Percentiles rank a stretch among this genome's conserved stretches.
These are phyloP conservation scores for Hanseniaspora clermontiae DNA, from an alignment of 805 yeast genomes.

Conservation along the genomic window DNA sequence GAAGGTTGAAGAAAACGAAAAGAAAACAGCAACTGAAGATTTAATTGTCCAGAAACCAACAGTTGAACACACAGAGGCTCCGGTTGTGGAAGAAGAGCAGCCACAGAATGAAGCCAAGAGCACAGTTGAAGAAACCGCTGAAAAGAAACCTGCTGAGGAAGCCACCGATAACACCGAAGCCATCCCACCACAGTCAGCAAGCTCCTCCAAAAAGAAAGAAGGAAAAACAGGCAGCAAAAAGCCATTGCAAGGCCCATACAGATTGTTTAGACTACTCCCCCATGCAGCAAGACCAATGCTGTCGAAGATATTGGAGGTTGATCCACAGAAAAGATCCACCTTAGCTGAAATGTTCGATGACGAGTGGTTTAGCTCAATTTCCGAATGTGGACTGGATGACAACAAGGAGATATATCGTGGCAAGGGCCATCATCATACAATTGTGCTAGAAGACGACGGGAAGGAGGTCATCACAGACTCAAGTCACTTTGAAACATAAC, in stretches of 20 bases:
- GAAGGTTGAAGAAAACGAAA: conserved; percentile 5
- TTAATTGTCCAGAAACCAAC: conserved; percentile 1
- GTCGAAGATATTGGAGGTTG: conserved; percentile 51
- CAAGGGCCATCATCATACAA: conserved; percentile 40
- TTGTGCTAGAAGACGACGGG: conserved; percentile 36
- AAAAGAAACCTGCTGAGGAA: not conserved
- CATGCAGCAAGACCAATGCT: conserved; percentile 72
- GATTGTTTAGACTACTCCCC: conserved; percentile 67
- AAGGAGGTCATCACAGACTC: conserved; percentile 11
- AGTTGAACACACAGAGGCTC: not conserved
- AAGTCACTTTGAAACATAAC: conserved; percentile 1
- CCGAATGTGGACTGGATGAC: conserved; percentile 43
- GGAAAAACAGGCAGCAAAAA: conserved; percentile 25
- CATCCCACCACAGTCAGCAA: no score
- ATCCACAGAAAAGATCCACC: conserved; percentile 50
- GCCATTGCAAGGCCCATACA: conserved; percentile 69
- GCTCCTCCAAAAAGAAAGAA: conserved; percentile 20
- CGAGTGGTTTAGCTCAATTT: conserved; percentile 56
- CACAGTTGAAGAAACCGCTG: not conserved
- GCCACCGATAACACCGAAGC: conserved; percentile 1
- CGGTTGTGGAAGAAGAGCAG: not conserved
- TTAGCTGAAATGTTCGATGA: conserved; percentile 53
- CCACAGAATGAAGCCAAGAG: not conserved
- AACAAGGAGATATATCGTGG: conserved; percentile 33
- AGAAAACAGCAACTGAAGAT: not conserved